Evolutionary conservation across 495 filamentous ascomycete genomes (phyloP), one percentile per base, ranked within the genome.

Genomic region (Durotheca rogersii): DNA sequence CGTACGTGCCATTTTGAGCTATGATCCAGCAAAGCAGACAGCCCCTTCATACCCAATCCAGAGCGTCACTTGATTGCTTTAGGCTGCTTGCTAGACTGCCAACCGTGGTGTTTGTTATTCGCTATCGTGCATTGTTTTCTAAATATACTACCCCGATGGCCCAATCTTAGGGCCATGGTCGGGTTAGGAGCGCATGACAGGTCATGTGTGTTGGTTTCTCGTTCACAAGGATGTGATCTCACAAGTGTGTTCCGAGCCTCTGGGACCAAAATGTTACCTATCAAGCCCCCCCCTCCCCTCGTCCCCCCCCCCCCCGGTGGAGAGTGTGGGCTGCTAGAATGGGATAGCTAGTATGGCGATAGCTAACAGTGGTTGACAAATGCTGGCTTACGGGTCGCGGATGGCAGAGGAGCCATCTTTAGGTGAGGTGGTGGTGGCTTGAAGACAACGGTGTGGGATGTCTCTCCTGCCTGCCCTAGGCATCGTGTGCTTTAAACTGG

Each of bases 371-470:
- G 34, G 37, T 42, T 37, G 38, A 9, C 34, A 27, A 38, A 54
- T 52, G n/a, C n/a, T n/a, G n/a, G n/a, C n/a, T n/a, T 62, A 53
- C 45, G 43, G 52, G 59, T 16, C 52, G 58, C 57, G 53, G 53
- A 3, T 53, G 34, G 42, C 33, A 55, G 38, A 35, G 56, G 42
- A n/a, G 45, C 50, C 49, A 51, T 53, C 42, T 56, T 51, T 42
- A 60, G 35, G 55, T 60, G 39, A 45, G 47, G 41, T 42, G n/a
- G n/a, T 46, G 39, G 62, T 65, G 62, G 59, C 62, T 62, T 65
- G 55, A 45, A 56, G 58, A 61, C 47, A 61, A 52, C 18, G 35
- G 44, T 40, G 32, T 53, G 43, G 41, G 44, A 32, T 38, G 43
- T 53, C 54, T 30, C 40, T 44, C 41, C 55, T 58, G 43, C 51